A percentile compares a stretch with the other conserved stretches of the same genome.
These are phyloP conservation scores for Phialemonium atrogriseum DNA, from an alignment of 2,329 filamentous ascomycete genomes.

Conservation along the genomic window DNA sequence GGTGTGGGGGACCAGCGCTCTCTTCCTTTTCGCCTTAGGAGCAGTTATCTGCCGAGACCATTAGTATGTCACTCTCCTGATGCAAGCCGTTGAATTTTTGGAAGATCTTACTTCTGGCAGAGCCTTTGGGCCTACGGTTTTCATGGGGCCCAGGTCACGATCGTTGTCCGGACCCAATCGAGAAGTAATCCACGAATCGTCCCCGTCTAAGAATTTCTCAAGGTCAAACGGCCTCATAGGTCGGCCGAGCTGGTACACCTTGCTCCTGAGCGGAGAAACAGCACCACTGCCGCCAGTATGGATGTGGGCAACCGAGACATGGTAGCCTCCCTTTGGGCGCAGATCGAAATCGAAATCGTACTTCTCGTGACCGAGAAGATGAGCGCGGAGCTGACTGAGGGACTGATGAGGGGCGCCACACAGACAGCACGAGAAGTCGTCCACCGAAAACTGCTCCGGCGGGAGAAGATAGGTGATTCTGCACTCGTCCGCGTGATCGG, in stretches of 20 bases:
- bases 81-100: too few relatives aligned
- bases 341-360: conserved; percentile 34
- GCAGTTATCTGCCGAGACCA: conserved; percentile 3
- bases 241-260: conserved; percentile 32
- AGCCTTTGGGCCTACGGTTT: conserved; percentile 9
- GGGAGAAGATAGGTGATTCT: conserved; percentile 37
- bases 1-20: conserved; percentile 37
- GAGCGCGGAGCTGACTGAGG: conserved; percentile 37
- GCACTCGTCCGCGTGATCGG: conserved; percentile 23
- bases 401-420: conserved; percentile 40
- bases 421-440: conserved; percentile 41
- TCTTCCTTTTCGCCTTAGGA: conserved; percentile 18
- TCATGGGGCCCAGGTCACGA: conserved; percentile 12
- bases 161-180: conserved; percentile 30
- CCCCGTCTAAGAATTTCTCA: conserved; percentile 33
- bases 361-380: conserved; percentile 38
- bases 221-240: conserved; percentile 36
- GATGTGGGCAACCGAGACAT: conserved; percentile 29
- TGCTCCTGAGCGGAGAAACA: conserved; percentile 14
- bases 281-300: conserved; percentile 6
- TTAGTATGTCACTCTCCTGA: background rate
- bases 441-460: conserved; percentile 35
- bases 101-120: too few relatives aligned
- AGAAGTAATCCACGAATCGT: conserved; percentile 35
- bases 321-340: conserved; percentile 25